Base-by-base conservation (phyloP, 441 rosid genomes). In the Pelargonium cotyledonis region DNA sequence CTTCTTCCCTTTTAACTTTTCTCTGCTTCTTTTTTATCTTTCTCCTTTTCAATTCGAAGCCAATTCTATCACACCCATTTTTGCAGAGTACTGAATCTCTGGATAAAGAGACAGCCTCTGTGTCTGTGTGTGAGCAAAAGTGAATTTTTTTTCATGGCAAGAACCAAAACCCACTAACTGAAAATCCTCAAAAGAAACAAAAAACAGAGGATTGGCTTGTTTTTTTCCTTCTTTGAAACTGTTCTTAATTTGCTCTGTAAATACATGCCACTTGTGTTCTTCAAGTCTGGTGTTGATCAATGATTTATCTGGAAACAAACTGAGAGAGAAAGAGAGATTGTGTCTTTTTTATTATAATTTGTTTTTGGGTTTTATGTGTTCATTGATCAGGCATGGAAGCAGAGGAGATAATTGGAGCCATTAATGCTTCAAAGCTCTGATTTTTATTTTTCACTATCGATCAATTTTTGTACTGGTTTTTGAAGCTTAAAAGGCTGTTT, bases 1-100 rank as follows among this genome's bases (percentile, higher is more conserved):
- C 15, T 68, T 68, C 72, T 53, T 18, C 61, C 70, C 53, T 57
- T 68, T 57, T 49, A 73, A 66, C 31, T 58, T 47, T n/a, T n/a
- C 18, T 29, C 61, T n/a, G 58, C 7, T 41, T 21, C 15, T 49
- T 38, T 68, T 21, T 65, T 4, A 14, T 53, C 35, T 60, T 3
- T 67, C 8, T 15, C 35, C 7, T 10, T 15, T n/a, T n/a, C n/a
- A n/a, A n/a, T n/a, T n/a, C n/a, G n/a, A n/a, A 11, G 6, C 49
- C 49, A 44, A 8, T 44, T 44, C 49, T 1, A 44, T 44, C 9
- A 5, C 9, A 44, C 8, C n/a, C n/a, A 12, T 6, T 57, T 70
- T 68, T 14, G 15, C 6, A 6, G 57, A n/a, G n/a, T n/a, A n/a
- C n/a, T n/a, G n/a, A n/a, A n/a, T n/a, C n/a, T n/a, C n/a, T n/a